phyloP scores from a whole-genome alignment of 2,329 filamentous ascomycete genomes.

The Colletotrichum sublineola region DNA sequence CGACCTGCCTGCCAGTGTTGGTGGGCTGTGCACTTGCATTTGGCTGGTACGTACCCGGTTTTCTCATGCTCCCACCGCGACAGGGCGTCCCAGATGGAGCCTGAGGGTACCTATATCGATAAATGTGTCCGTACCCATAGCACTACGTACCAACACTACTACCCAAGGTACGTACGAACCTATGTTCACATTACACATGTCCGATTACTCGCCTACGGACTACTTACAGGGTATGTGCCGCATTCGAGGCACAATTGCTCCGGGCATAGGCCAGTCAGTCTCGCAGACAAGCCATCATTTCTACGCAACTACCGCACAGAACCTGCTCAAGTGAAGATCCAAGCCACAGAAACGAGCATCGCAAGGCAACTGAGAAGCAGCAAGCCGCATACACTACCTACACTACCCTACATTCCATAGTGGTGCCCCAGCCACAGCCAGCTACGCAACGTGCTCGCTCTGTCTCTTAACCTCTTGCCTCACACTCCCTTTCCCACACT shows the following conservation, averaged over 20 bases:
- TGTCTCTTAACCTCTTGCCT: neutral
- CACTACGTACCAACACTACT: no score
- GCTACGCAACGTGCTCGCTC: conserved; percentile 16
- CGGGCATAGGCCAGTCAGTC: neutral
- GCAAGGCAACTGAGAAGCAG: no score
- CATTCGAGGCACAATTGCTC: neutral
- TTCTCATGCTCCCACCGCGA: neutral
- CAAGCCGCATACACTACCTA: no score
- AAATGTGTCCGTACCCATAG: no score
- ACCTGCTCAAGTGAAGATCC: neutral
- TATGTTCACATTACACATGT: no score
- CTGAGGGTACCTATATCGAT: conserved; percentile 5
- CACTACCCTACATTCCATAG: neutral
- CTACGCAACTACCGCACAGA: neutral
- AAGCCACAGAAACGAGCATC: neutral
- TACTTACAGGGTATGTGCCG: neutral
- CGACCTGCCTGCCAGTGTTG: conserved; percentile 5
- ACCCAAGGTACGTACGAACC: no score
- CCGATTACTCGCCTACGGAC: neutral
- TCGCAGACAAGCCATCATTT: neutral
- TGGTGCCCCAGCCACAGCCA: conserved; percentile 24
- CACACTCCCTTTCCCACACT: conserved; percentile 16
- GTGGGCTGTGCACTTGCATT: conserved; percentile 29
- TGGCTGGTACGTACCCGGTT: conserved; percentile 13
- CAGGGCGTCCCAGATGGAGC: neutral